Percentiles rank a stretch among this genome's conserved stretches.
These are phyloP conservation scores for Sechiopsis laciniata DNA, from an alignment of 306 rosid species.

Conservation along the genomic window DNA sequence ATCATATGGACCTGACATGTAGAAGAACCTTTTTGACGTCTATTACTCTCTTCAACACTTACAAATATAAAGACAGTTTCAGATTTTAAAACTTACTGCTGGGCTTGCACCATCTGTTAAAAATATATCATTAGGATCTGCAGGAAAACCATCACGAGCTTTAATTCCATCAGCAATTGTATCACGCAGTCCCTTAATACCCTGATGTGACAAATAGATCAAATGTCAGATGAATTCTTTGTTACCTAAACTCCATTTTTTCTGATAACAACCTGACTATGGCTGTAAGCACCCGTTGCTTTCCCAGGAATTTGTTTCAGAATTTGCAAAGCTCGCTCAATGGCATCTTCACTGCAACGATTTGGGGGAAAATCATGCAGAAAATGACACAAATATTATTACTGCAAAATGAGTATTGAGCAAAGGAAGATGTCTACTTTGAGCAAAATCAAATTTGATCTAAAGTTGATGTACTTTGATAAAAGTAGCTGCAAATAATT, in stretches of 20 bases:
- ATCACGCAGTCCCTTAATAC: slow-evolving; percentile 80
- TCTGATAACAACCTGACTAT: slow-evolving; percentile 64
- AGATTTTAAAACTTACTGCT: slow-evolving; percentile 39
- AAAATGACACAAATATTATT: neutral
- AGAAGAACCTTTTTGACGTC: neutral
- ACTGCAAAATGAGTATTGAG: neutral
- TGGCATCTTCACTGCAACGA: slow-evolving; percentile 58
- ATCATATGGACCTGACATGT: slow-evolving; percentile 50
- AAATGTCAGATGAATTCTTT: slow-evolving; percentile 2
- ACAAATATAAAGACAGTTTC: neutral
- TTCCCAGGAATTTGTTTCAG: slow-evolving; percentile 84
- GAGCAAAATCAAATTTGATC: neutral
- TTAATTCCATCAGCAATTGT: slow-evolving; percentile 72
- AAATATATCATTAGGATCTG: slow-evolving; percentile 70
- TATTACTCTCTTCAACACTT: neutral
- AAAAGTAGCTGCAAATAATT: neutral
- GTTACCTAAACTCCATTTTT: neutral
- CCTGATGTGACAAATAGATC: slow-evolving; percentile 42
- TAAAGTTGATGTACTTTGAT: neutral
- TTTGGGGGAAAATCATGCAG: slow-evolving; percentile 15
- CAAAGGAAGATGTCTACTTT: neutral
- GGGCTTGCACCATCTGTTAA: slow-evolving; percentile 98
- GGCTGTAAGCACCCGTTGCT: slow-evolving; percentile 95
- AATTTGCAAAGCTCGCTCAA: slow-evolving; percentile 65
- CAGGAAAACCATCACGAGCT: slow-evolving; percentile 80